Evolutionary conservation across 1,284 basidiomycete species (phyloP).

Genomic region (Meripilus lineatus): DNA sequence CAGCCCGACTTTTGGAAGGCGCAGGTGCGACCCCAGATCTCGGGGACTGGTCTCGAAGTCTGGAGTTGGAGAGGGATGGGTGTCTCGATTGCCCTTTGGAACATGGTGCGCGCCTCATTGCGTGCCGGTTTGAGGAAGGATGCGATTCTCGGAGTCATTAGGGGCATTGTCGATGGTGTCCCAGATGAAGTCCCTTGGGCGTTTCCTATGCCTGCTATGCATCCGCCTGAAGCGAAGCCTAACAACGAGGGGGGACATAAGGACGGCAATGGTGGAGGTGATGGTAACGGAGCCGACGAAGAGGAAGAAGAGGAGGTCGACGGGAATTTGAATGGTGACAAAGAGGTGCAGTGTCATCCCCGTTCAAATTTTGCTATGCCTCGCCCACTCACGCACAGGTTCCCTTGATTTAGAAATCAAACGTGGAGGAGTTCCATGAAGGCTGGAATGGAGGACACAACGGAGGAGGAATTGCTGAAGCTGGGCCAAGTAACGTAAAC

Average conservation of each 20-base stretch:
- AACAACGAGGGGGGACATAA: not conserved
- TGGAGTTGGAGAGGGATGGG: slow-evolving; percentile 73
- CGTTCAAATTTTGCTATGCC: slow-evolving; percentile 2
- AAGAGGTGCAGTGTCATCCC: slow-evolving; percentile 18
- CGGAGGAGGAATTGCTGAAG: slow-evolving; percentile 19
- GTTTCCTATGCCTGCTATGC: not conserved
- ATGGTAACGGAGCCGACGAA: slow-evolving; percentile 29
- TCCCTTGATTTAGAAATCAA: slow-evolving; percentile 25
- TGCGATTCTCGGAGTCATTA: slow-evolving; percentile 50
- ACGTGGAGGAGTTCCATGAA: slow-evolving; percentile 42
- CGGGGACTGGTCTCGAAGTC: slow-evolving; percentile 47
- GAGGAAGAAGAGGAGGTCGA: slow-evolving; percentile 25
- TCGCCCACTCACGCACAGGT: slow-evolving; percentile 5
- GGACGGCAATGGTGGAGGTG: slow-evolving; percentile 7
- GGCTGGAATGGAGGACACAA: slow-evolving; percentile 52
- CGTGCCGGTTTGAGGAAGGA: slow-evolving; percentile 53
- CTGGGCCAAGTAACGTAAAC: slow-evolving; percentile 19
- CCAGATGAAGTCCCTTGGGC: slow-evolving; percentile 24
- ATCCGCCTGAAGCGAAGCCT: not conserved
- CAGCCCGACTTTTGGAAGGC: slow-evolving; percentile 50
- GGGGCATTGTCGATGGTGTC: slow-evolving; percentile 49
- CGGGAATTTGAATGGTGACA: slow-evolving; percentile 22
- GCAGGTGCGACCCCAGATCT: slow-evolving; percentile 39
- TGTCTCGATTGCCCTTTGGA: slow-evolving; percentile 63
- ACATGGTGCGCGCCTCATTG: slow-evolving; percentile 55